Evolutionary conservation across 495 filamentous ascomycete species (phyloP), one percentile per base, ranked within the genome.

Genomic region (Thozetella sp.): DNA sequence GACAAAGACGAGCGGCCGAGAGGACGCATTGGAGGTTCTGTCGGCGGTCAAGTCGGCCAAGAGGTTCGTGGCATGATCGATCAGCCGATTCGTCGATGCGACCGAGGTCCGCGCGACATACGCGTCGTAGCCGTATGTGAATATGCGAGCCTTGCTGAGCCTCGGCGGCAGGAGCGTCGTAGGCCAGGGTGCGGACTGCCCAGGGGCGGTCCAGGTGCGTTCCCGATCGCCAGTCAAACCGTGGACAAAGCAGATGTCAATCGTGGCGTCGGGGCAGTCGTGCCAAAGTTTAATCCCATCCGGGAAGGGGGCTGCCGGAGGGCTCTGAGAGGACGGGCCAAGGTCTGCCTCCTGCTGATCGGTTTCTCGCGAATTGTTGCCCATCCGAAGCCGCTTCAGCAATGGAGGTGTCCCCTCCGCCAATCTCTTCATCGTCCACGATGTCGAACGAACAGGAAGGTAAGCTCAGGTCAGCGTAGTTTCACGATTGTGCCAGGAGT

Each of bases 1-100:
- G 27, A 78, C 51, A 59, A 76, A 78, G 10, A 78, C 43, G 20
- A 72, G 52, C 12, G 69, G 68, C 22, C 65, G 54, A 6, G 13
- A 13, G n/a, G 51, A 19, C 0, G 59, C 57, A 26, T 40, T 45
- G 43, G n/a, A 2, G n/a, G 15, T 17, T 27, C 60, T 55, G 26
- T 63, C 51, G n/a, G 52, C 43, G 30, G 51, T 23, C 9, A 66
- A 22, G 12, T 54, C 61, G 19, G 13, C 56, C 37, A 71, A 40
- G 1, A 69, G 46, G 45, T 63, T 60, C 2, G 4, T 46, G 2
- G 66, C 59, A 48, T 71, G 61, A 51, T 63, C 55, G 4, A 17
- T 9, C 17, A 68, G 27, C 17, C 53, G 55, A 34, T 53, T 57
- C 15, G 34, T 12, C 3, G 59, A 61, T 13, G 40, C 62, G 9